phyloP scores from a whole-genome alignment of 2,329 filamentous ascomycete genomes.

The Cladosporium sp. region DNA sequence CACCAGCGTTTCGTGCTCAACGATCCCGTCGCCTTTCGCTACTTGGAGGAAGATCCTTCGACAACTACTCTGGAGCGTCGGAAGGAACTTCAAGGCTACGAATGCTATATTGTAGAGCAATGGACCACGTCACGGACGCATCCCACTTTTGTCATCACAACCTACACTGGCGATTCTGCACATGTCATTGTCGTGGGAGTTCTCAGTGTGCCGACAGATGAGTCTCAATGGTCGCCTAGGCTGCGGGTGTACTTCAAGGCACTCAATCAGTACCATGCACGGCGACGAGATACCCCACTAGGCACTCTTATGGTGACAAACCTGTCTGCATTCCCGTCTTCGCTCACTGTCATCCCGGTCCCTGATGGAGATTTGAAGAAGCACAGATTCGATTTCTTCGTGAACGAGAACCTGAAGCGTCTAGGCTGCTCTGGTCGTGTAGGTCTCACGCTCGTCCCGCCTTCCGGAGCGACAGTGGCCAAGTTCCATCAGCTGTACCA shows the following conservation, averaged over 20 bases:
- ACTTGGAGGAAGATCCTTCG: conserved; percentile 78
- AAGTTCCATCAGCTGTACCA: conserved; percentile 92
- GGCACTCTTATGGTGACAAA: conserved; percentile 94
- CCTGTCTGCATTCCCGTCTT: conserved; percentile 84
- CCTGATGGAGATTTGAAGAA: conserved; percentile 80
- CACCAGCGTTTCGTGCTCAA: conserved; percentile 61
- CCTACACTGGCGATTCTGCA: conserved; percentile 81
- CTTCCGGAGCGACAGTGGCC: conserved; percentile 75
- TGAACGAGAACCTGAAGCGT: conserved; percentile 91
- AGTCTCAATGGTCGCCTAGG: conserved; percentile 72
- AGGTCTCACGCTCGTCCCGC: conserved; percentile 73
- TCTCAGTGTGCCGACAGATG: conserved; percentile 75
- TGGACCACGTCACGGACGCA: conserved; percentile 92
- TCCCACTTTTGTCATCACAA: conserved; percentile 86
- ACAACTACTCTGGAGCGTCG: conserved; percentile 72
- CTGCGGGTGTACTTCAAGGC: conserved; percentile 82
- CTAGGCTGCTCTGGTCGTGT: conserved; percentile 87
- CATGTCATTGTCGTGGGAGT: conserved; percentile 77
- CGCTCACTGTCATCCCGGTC: conserved; percentile 84
- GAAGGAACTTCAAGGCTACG: conserved; percentile 72
- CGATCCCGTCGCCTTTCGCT: conserved; percentile 64
- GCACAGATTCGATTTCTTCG: conserved; percentile 79
- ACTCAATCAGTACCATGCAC: conserved; percentile 78
- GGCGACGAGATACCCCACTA: conserved; percentile 73
- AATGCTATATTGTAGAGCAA: conserved; percentile 92